Base-by-base conservation (phyloP, 495 filamentous ascomycete genomes). In the Aspergillus bridgeri region DNA sequence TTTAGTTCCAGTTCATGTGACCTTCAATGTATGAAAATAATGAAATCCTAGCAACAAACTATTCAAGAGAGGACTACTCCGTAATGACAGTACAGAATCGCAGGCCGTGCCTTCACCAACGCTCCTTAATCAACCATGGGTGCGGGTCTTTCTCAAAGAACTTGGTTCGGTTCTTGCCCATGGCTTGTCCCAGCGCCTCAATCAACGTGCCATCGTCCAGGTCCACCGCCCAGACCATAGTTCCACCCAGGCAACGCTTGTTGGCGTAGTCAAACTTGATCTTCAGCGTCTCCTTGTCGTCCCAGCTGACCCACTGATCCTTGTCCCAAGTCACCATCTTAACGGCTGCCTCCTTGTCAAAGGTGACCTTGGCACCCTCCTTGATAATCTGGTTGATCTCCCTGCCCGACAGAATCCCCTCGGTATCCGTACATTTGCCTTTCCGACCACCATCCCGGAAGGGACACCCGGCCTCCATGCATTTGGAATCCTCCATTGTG, bases 291-390 rank as follows among this genome's bases (percentile, higher is more conserved):
- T 73, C 63, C 3, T 19, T 51, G 58, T 81, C 76, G 54, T 83
- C 72, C 52, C 68, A 83, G 2, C 65, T 70, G 2, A 81, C 69
- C 80, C 80, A 83, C 57, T 81, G 76, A 51, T 81, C 62, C 0
- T 50, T 22, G 56, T 71, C 60, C 60, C 62, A 81, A 0, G 63
- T 63, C 19, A 80, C 51, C 20, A 74, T 72, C 63, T 81, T 75
- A 23, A 66, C 63, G 0, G 60, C 60, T 5, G 57, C 63, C 3
- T 61, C 58, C 22, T 59, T 52, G 47, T 66, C 52, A n/a, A 58
- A 27, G 0, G 54, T 11, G 1, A 57, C 22, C 0, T 42, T 42
- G n/a, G 48, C 46, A 42, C 38, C 48, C 1, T 48, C 54, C 1
- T 51, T 27, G 29, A 58, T 43, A 33, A 67, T 54, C 5, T 29